Evolutionary conservation across 768 basidiomycete species (phyloP), one percentile per base, ranked within the genome.

Genomic region (Phanerochaete carnosa): DNA sequence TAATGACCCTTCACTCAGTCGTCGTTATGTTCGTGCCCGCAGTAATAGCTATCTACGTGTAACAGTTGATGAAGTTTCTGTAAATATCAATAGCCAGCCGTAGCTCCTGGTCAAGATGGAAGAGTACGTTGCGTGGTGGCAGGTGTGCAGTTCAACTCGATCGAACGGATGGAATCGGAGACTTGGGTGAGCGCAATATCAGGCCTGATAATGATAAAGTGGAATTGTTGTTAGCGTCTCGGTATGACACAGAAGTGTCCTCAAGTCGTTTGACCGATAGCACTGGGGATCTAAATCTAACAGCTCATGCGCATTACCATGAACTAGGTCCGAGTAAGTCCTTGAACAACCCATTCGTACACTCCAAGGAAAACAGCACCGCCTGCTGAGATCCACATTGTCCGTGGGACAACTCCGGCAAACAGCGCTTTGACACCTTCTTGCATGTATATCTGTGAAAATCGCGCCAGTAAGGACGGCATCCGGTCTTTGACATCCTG

Each of bases 291-390:
- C 39, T 43, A 43, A 43, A 19, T 43, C 39, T 43, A 43, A 19
- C 39, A 7, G 33, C 15, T 15, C 15, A 35, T 7, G 19, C 19
- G 39, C 19, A 9, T 7, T 19, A 43, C 39, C 39, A 19, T 4
- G 19, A 8, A 19, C 39, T 43, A 43, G 8, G 39, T 4, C 4
- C 8, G 5, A 43, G 39, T 43, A 19, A 90, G 71, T 2, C 79
- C 76, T 66, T 82, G 78, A 3, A 88, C 77, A 0, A 80, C 85
- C 83, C 86, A 89, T 72, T 99, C 96, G 67, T 98, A 99, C 51
- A 94, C 88, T n/a, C 97, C 97, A 26, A 99, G 80, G 73, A 99
- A 99, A 0, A 98, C 94, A 0, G 95, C 95, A 1, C 97, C 97
- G 2, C 97, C 97, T 1, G 92, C 87, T 1, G 94, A 94, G 69